Conservation (phyloP, 495 filamentous ascomycete species). For the Aspergillus egyptiacus region DNA sequence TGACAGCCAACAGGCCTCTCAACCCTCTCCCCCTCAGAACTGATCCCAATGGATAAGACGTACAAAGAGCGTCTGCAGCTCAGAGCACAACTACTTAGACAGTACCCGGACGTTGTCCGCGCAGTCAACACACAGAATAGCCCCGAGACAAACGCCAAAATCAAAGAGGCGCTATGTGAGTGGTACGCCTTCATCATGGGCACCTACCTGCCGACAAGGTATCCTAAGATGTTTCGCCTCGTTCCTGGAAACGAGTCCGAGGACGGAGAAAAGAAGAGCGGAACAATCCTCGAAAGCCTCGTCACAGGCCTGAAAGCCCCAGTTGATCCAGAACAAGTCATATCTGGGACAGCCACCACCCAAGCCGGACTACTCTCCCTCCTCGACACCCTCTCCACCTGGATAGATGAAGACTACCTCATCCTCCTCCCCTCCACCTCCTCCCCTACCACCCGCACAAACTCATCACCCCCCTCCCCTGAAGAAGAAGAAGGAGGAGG, state of each 20-base stretch:
- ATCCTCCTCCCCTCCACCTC: slow-evolving; percentile 44
- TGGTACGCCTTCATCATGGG: slow-evolving; percentile 57
- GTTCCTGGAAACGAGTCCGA: not conserved
- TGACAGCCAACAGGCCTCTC: slow-evolving; percentile 33
- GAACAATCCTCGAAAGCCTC: slow-evolving; percentile 2
- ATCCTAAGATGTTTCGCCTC: slow-evolving; percentile 52
- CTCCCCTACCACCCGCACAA: no score
- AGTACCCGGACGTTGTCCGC: slow-evolving; percentile 37
- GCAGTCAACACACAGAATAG: slow-evolving; percentile 28
- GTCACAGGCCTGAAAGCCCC: slow-evolving; percentile 1
- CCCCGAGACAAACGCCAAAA: slow-evolving; percentile 18
- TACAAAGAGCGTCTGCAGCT: slow-evolving; percentile 50
- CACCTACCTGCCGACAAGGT: slow-evolving; percentile 59
- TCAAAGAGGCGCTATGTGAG: slow-evolving; percentile 50
- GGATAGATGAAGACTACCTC: slow-evolving; percentile 72
- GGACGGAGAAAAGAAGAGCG: not conserved
- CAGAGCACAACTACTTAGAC: slow-evolving; percentile 42
- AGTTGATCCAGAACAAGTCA: not conserved
- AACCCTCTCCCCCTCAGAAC: slow-evolving; percentile 46
- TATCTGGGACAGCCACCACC: not conserved
- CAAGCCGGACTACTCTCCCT: not conserved
- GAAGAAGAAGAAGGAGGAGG: slow-evolving; percentile 6
- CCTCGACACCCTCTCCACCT: slow-evolving; percentile 49
- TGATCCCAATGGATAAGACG: slow-evolving; percentile 58
- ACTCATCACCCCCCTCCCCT: not conserved